Evolutionary conservation across 1,139 yeast species (phyloP), one percentile per base, ranked within the genome.

Genomic region (Kodamaea arcana): DNA sequence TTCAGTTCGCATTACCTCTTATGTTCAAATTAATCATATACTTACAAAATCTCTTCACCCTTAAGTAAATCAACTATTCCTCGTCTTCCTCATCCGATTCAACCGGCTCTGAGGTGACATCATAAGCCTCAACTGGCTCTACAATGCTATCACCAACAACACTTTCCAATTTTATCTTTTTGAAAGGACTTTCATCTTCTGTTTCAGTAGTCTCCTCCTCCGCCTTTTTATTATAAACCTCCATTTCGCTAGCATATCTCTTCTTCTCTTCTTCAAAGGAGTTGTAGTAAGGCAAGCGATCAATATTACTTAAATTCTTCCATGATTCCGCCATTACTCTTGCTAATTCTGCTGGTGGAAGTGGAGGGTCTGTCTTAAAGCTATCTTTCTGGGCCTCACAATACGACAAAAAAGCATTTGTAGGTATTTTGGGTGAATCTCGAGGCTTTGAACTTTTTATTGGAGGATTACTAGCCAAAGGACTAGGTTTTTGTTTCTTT

Each of bases 391-490:
- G 94, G 62, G 77, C 64, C 42, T 88, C 97, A 61, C 97, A 88
- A 54, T 84, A 88, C 35, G 86, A 75, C 43, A 87, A 67, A 52
- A 88, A 87, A 8, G 96, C 95, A 57, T 88, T 88, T 4, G 94
- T 83, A 12, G 96, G 95, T 48, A 94, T 72, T 49, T 85, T 85
- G 12, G 97, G 96, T 3, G 95, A 95, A 55, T 85, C 95, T 50
- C 88, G 74, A 18, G 65, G 53, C 41, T 65, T 64, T 35, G 47
- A 60, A 28, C 53, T 52, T 41, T 56, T 61, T 29, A 47, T 49
- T 40, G 53, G 56, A 32, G 33, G 17, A 8, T 34, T 28, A 11
- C 32, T 24, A 15, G 43, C 37, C 20, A 37, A 34, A 0, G 44
- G 39, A 18, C 43, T 43, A 10, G 35, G 34, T 28, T 45, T 47